Base-by-base conservation (phyloP, 2,329 filamentous ascomycete genomes). In the Venturia aucupariae region DNA sequence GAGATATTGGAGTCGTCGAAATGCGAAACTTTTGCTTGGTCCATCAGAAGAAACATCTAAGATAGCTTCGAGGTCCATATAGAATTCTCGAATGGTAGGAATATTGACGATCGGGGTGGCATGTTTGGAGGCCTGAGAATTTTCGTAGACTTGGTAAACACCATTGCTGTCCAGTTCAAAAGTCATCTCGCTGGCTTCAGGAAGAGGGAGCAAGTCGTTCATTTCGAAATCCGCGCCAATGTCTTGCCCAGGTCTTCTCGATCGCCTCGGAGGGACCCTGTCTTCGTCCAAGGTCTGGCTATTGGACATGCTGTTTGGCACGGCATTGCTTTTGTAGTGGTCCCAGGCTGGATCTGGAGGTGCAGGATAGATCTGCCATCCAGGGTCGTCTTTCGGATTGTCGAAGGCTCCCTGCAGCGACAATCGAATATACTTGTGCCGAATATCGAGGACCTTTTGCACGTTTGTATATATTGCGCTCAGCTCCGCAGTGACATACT, bases 1-100 rank as follows among this genome's bases (percentile, higher is more conserved):
- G 10, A 99, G 80, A 73, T 97, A 99, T 71, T 96, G 93, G 60
- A 99, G 82, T 13, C 95, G 87, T 64, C 93, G 88, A 75, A 96
- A 99, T 1, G 94, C 93, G 75, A 97, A 97, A 72, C 92, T 97
- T 78, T 99, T 99, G 75, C 88, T 93, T 0, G 94, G 94, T 0
- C 94, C 94, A 72, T 99, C 93, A 0, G 92, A 96, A 0, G 92
- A 96, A n/a, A 95, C 86, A 65, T 88, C 86, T 62, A 96, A 81
- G 65, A 97, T 88, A 27, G 86, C 82, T 72, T 99, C 94, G 32
- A 99, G 80, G 72, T 97, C 93, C 81, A 96, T 90, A 75, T 97
- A 99, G 72, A 92, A 99, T 71, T 99, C 93, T 71, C 92, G 86
- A 71, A 97, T 85, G 5, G 90, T 96, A 0, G 94, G 94, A n/a